A percentile compares a stretch with the other conserved stretches of the same genome.
Evolutionary conservation across 1,284 basidiomycete genomes (phyloP).

Genomic region (Porodaedalea pini): DNA sequence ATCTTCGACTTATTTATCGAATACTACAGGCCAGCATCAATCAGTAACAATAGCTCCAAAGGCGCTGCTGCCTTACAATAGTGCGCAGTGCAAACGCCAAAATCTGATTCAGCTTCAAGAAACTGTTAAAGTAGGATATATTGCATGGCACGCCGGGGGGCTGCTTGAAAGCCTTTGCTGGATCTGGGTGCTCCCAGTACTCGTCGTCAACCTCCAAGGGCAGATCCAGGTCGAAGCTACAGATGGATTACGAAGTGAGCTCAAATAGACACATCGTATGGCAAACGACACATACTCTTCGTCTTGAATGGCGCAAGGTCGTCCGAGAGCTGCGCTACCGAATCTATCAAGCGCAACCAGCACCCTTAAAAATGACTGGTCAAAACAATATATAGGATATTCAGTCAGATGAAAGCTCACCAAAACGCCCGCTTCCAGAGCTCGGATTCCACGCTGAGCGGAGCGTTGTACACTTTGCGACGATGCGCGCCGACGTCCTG

Average conservation of each 20-base stretch:
- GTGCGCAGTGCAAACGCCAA: slow-evolving; percentile 62
- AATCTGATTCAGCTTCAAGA: slow-evolving; percentile 62
- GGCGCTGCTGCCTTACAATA: slow-evolving; percentile 44
- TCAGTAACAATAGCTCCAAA: neutral
- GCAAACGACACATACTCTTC: slow-evolving; percentile 62
- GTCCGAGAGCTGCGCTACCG: slow-evolving; percentile 68
- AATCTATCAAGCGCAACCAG: slow-evolving; percentile 61
- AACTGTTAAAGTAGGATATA: slow-evolving; percentile 53
- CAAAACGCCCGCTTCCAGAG: slow-evolving; percentile 80
- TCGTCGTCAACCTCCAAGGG: slow-evolving; percentile 76
- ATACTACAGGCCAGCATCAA: slow-evolving; percentile 42
- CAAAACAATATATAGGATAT: slow-evolving; percentile 21
- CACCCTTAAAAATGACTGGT: slow-evolving; percentile 42
- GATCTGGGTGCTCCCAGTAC: slow-evolving; percentile 63
- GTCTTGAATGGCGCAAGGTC: slow-evolving; percentile 80
- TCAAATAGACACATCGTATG: neutral
- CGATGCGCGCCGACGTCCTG: slow-evolving; percentile 69
- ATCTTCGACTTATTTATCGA: slow-evolving; percentile 68
- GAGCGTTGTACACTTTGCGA: slow-evolving; percentile 39
- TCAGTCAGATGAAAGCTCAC: slow-evolving; percentile 34
- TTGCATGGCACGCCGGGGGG: slow-evolving; percentile 53
- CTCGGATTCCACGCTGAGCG: slow-evolving; percentile 53
- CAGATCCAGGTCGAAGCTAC: slow-evolving; percentile 69
- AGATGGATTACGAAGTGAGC: neutral
- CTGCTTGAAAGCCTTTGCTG: slow-evolving; percentile 49